Base-by-base conservation (phyloP, 345 rosid species). In the Conringia planisiliqua region DNA sequence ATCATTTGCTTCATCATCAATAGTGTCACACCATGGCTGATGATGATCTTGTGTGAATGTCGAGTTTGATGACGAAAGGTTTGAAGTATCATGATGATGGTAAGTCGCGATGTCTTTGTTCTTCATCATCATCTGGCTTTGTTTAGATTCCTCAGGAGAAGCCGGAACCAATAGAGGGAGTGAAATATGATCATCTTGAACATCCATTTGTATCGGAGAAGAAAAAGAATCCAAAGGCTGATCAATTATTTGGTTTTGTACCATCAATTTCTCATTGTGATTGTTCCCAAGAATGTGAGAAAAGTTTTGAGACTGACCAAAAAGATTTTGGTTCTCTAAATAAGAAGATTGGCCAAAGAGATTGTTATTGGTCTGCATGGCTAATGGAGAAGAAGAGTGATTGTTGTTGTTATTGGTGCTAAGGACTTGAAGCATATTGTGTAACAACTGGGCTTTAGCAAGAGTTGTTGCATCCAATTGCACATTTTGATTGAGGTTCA, bases 31-130 rank as follows among this genome's bases (percentile, higher is more conserved):
- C 81, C 76, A 71, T 71, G 71, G 66, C 50, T 71, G 68, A 57
- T 83, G 85, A 50, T 72, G 78, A 20, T 79, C 83, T 78, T 85
- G 87, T 57, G 85, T 79, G 43, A 79, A 79, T 68, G 86, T 79
- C 35, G 86, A 83, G 68, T 78, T 86, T n/a, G 89, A 78, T 26
- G 88, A 81, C 63, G 86, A 83, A 78, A 81, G 88, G 61, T 85
- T 74, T 39, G 88, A 81, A 40, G 68, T 78, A 43, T 68, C 77
- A 7, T 54, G 48, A 54, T 30, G 51, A 32, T 58, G 10, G 17
- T 62, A 20, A 51, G 57, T 73, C 1, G 29, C 20, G 3, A 62
- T 30, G 22, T 67, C 66, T 27, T 80, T 80, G 56, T 42, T 78
- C 75, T 71, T 78, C 3, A 13, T 55, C 57, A 20, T 75, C 39